Evolutionary conservation across 306 rosid species (phyloP).

Genomic region (Inga laurina): DNA sequence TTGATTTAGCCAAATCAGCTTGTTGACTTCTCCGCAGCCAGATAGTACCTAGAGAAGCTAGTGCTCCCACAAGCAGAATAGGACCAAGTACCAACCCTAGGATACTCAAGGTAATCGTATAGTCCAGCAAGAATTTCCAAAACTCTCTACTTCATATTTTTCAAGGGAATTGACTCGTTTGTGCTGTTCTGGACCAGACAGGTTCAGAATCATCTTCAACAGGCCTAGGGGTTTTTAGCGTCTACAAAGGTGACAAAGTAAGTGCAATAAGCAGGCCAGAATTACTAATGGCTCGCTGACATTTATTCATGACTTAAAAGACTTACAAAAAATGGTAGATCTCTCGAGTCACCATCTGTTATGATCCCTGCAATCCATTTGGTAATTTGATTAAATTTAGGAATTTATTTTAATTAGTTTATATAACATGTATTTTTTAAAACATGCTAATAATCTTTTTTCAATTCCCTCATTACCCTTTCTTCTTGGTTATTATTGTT

Average conservation of each 20-base stretch:
- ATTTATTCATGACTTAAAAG: slow-evolving; percentile 6
- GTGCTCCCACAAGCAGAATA: slow-evolving; percentile 71
- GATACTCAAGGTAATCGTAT: slow-evolving; percentile 59
- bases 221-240: slow-evolving; percentile 68
- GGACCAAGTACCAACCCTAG: slow-evolving; percentile 95
- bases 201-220: slow-evolving; percentile 73
- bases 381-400: too few species aligned
- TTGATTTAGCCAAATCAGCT: slow-evolving; percentile 36
- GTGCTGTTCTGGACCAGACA: slow-evolving; percentile 57
- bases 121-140: slow-evolving; percentile 42
- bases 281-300: neutral
- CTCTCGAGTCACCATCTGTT: slow-evolving; percentile 84
- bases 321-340: slow-evolving; percentile 85
- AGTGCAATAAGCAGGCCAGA: neutral
- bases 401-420: too few species aligned
- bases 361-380: slow-evolving; percentile 77
- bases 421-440: too few species aligned
- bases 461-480: too few species aligned
- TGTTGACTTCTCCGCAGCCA: slow-evolving; percentile 79
- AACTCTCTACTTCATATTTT: slow-evolving; percentile 49
- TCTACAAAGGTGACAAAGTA: slow-evolving; percentile 46
- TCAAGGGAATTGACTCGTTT: slow-evolving; percentile 39
- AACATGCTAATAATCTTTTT: too few species aligned
- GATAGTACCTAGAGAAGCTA: slow-evolving; percentile 68
- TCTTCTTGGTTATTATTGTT: too few species aligned